These are phyloP conservation scores for Fraxinus paxiana DNA, from an alignment of 305 asterid species.

Conservation along the genomic window DNA sequence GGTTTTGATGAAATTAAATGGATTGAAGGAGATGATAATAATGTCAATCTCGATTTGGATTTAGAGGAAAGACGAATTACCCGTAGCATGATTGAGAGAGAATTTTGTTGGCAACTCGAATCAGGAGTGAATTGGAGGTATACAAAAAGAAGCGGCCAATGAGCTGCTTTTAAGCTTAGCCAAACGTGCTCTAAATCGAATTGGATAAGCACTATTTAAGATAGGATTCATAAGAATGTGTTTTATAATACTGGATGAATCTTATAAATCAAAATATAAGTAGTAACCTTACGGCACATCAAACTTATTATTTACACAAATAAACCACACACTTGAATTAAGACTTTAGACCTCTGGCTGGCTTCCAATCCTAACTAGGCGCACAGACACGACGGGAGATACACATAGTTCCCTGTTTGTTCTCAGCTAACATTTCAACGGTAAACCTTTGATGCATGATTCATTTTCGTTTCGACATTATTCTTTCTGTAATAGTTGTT, in stretches of 20 bases:
- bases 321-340: neutral
- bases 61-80: conserved; percentile 16
- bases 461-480: neutral
- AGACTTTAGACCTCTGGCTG: neutral
- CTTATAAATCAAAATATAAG: neutral
- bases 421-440: neutral
- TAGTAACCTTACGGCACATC: neutral
- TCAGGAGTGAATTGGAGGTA: neutral
- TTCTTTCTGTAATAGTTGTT: neutral
- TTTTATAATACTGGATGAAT: neutral
- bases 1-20: conserved; percentile 8
- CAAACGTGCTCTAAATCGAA: neutral
- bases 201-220: neutral
- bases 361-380: neutral
- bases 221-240: neutral
- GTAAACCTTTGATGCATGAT: conserved; percentile 3
- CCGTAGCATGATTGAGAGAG: conserved; percentile 25
- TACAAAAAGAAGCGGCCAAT: neutral
- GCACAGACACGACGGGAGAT: neutral
- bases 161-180: neutral
- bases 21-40: neutral
- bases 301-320: neutral
- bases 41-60: conserved; percentile 17
- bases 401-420: neutral
- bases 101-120: neutral